These are phyloP conservation scores for Solanum hybrid DNA, from an alignment of 305 asterid genomes.

Conservation along the genomic window DNA sequence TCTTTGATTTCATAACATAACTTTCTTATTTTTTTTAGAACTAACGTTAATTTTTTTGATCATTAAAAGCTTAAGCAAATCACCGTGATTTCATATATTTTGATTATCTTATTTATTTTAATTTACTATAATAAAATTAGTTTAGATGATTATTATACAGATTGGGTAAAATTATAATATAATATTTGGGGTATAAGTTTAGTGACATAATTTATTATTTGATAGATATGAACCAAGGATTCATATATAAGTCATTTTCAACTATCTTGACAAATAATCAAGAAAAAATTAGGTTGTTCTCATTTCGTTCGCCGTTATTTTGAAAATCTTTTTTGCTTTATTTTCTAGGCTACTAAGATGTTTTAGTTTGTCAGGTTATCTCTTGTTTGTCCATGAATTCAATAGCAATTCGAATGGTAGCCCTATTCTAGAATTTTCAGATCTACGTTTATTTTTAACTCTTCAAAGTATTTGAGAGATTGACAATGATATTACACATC, in stretches of 20 bases:
- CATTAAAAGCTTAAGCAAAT: background rate
- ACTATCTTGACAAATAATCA: background rate
- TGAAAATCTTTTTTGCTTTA: background rate
- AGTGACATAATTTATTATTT: background rate
- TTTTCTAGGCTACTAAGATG: background rate
- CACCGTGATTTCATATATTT: background rate
- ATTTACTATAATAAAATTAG: background rate
- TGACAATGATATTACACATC: background rate
- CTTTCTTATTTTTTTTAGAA: background rate
- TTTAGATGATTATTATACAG: background rate
- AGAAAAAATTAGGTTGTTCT: background rate
- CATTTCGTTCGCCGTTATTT: background rate
- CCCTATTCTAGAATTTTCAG: background rate
- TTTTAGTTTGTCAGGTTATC: background rate
- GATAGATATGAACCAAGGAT: background rate
- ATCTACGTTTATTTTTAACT: background rate
- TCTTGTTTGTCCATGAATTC: background rate
- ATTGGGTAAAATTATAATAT: background rate
- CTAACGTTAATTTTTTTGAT: background rate
- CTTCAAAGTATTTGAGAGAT: background rate
- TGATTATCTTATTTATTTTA: background rate
- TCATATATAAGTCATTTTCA: background rate
- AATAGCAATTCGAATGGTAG: background rate
- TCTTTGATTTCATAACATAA: background rate
- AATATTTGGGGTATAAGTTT: background rate